Evolutionary conservation across 192 early-diverging fungal genomes (phyloP), one percentile per base, ranked within the genome.

Genomic region (Linderina pennispora): DNA sequence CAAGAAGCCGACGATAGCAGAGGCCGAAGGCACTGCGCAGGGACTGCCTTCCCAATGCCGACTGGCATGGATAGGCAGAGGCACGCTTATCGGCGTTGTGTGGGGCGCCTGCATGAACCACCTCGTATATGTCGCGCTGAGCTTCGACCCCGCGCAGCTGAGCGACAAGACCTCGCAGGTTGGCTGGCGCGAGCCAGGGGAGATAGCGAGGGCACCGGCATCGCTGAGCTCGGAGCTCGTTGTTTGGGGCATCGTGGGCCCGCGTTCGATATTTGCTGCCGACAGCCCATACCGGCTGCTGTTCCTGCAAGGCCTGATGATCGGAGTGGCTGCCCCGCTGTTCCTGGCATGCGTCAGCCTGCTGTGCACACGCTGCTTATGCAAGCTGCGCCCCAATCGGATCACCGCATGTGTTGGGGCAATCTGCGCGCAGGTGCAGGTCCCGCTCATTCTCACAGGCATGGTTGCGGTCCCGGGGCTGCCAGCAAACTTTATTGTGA

Each of bases 191-290:
- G 67, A 70, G 40, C 55, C 56, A 6, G 60, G 67, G 4, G 67
- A 70, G 55, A 58, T 58, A 39, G 67, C 58, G 2, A 40, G 67
- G 4, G 47, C 63, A 23, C 67, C 67, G 8, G 67, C 67, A 19
- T 50, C 67, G 3, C 48, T 70, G 23, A 70, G 67, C 39, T 70
- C 67, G 0, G 67, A 70, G 42, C 51, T 70, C 0, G 60, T 70
- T 1, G 67, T 70, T 8, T 70, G 67, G 67, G 67, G 67, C 1
- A 70, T 70, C 6, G 67, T 63, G n/a, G 67, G 67, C 1, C 55
- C 67, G 3, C 55, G 40, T 6, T 62, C 67, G 11, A 13, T 70
- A 16, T 63, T 70, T 33, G 39, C 67, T 11, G 20, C 10, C 1
- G 32, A 39, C 36, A 70, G 67, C 16, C 67, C 67, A 1, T 70